Base-by-base conservation (phyloP, 192 early-diverging fungal species). In the Rhizoclosmatium sp. region DNA sequence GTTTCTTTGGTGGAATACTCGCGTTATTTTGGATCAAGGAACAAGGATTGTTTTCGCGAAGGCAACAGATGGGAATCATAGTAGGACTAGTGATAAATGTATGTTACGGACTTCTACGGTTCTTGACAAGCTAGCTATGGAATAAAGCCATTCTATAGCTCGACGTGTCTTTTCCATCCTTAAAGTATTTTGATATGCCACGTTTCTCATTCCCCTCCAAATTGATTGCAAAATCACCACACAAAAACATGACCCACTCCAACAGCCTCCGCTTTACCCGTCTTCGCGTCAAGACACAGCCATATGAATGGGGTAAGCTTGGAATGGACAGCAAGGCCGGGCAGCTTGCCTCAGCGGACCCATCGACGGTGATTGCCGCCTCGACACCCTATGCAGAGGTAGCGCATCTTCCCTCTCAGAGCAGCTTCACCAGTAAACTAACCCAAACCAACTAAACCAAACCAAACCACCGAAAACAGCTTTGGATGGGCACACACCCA, bases 401-500 rank as follows among this genome's bases (percentile, higher is more conserved):
- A 84, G 69, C 68, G 31, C 31, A 31, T 31, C 31, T 31, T 31
- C 31, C 31, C 31, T 31, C 56, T 58, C 21, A 58, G 14, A 12
- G 56, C 56, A 58, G 21, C 56, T 58, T 58, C 56, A 1, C 14
- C 31, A 31, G 31, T 31, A 31, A 31, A 31, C 31, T 31, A 31
- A 31, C 31, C 31, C 31, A 31, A 31, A 31, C 31, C 31, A 31
- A 31, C 31, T 31, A 31, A 31, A 0, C 31, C 31, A 31, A 31
- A 0, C 31, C 31, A 31, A 31, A 65, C 10, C 64, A 65, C 79
- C 31, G 31, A 31, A 31, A 31, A 31, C 31, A 91, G 94, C 90
- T 99, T 21, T 98, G 96, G 96, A 98, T 99, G 97, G 96, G 96
- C 39, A 99, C 98, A 7, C 98, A 99, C 79, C 93, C 96, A 2